Percentiles rank a stretch among this genome's conserved stretches.
Conservation (phyloP, 2,329 filamentous ascomycete genomes). For the Aspergillus melleus region DNA sequence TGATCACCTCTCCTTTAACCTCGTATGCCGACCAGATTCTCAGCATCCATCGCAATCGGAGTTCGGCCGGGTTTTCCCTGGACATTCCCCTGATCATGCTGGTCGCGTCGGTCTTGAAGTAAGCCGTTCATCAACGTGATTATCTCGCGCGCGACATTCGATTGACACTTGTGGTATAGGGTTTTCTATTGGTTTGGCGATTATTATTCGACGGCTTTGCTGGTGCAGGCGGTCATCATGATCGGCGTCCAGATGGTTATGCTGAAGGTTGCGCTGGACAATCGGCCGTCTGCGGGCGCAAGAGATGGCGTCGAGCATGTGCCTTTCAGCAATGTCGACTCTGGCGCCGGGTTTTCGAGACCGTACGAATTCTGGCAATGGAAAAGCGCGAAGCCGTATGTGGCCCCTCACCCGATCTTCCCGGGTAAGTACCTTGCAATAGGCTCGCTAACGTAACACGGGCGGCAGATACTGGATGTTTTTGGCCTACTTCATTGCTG, state of each 20-base stretch:
- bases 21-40: conserved; percentile 68
- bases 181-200: conserved; percentile 67
- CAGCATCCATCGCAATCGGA: conserved; percentile 60
- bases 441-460: conserved; percentile 4
- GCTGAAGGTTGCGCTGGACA: conserved; percentile 61
- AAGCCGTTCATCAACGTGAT: conserved; percentile 16
- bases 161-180: conserved; percentile 34
- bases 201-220: conserved; percentile 58
- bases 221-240: conserved; percentile 62
- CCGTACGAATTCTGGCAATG: conserved; percentile 67
- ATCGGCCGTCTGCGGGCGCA: conserved; percentile 49
- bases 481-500: conserved; percentile 53
- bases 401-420: conserved; percentile 9
- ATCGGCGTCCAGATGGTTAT: conserved; percentile 58
- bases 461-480: conserved; percentile 56
- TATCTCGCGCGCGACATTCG: neutral
- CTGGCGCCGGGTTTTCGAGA: conserved; percentile 38
- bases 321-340: conserved; percentile 37
- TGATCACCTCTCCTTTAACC: conserved; percentile 63
- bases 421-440: neutral
- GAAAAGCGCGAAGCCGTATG: conserved; percentile 54
- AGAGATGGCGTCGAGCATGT: conserved; percentile 43
- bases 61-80: conserved; percentile 64
- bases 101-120: conserved; percentile 64
- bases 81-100: conserved; percentile 70